Conservation (phyloP, 768 basidiomycete genomes). For the Lentinula boryana region DNA sequence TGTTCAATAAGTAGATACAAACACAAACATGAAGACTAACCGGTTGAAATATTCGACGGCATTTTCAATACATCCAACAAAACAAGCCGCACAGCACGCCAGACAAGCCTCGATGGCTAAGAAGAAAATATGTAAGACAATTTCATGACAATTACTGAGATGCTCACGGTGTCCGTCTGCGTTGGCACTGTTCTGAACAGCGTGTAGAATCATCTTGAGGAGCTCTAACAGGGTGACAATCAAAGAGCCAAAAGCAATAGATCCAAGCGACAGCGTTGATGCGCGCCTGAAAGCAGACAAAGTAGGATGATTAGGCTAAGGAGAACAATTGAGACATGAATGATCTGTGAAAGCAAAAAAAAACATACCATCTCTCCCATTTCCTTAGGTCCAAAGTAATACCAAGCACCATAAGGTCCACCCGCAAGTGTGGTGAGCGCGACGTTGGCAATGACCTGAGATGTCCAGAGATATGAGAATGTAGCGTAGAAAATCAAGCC, state of each 20-base stretch:
- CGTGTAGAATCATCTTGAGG: slow-evolving; percentile 52
- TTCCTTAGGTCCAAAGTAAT: slow-evolving; percentile 75
- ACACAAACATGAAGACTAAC: slow-evolving; percentile 20
- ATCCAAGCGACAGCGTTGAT: slow-evolving; percentile 74
- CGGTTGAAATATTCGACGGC: slow-evolving; percentile 79
- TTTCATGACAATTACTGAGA: background rate
- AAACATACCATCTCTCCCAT: slow-evolving; percentile 54
- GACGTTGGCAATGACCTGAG: slow-evolving; percentile 76
- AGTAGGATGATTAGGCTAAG: slow-evolving; percentile 65
- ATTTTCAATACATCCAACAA: slow-evolving; percentile 63
- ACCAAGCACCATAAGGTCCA: slow-evolving; percentile 53
- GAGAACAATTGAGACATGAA: background rate
- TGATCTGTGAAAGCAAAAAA: background rate
- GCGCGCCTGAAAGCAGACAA: slow-evolving; percentile 66
- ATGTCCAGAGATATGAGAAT: slow-evolving; percentile 85
- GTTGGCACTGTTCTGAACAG: slow-evolving; percentile 51
- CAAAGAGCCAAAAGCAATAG: slow-evolving; percentile 79
- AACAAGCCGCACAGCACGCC: slow-evolving; percentile 76
- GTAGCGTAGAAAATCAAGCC: slow-evolving; percentile 74
- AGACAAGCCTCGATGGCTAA: slow-evolving; percentile 67
- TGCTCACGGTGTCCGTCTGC: slow-evolving; percentile 61
- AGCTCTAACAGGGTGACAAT: slow-evolving; percentile 79
- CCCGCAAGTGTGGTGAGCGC: slow-evolving; percentile 76
- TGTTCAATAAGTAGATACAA: background rate
- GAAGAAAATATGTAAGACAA: background rate